These are phyloP conservation scores for Backusella circina DNA, from an alignment of 192 early-diverging fungal genomes.

Conservation along the genomic window DNA sequence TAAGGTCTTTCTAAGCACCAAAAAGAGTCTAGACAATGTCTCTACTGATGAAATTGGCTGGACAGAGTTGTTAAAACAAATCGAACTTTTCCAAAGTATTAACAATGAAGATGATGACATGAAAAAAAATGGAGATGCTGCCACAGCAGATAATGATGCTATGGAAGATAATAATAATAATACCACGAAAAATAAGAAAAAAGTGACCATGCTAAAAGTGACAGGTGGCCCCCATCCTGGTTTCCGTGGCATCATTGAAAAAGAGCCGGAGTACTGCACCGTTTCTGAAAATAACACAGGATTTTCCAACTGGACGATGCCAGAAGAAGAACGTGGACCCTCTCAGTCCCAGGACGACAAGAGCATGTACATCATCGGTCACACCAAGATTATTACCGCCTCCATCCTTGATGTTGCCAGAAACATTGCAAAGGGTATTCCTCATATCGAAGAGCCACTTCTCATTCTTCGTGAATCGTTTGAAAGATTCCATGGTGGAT, in stretches of 20 bases:
- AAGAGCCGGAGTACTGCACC: not conserved
- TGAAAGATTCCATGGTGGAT: not conserved
- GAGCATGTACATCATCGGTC: too few relatives aligned
- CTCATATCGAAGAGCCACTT: not conserved
- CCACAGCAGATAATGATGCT: too few relatives aligned
- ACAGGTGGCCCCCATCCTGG: too few relatives aligned
- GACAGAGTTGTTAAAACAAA: not conserved
- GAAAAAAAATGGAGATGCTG: too few relatives aligned
- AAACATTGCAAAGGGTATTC: not conserved
- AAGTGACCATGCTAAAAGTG: too few relatives aligned
- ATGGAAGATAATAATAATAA: too few relatives aligned
- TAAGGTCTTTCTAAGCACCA: not conserved
- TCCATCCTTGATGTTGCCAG: not conserved
- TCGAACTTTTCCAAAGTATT: not conserved
- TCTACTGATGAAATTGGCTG: not conserved
- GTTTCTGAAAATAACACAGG: not conserved
- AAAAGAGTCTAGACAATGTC: not conserved
- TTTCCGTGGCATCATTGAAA: too few relatives aligned
- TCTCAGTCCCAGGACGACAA: not conserved
- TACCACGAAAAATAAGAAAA: too few relatives aligned
- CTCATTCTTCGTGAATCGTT: not conserved
- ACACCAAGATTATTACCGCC: not conserved
- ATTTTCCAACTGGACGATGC: not conserved
- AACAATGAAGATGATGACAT: not conserved
- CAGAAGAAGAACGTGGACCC: not conserved